These are phyloP conservation scores for Colletotrichum sp. DNA, from an alignment of 2,329 filamentous ascomycete genomes.

Conservation along the genomic window DNA sequence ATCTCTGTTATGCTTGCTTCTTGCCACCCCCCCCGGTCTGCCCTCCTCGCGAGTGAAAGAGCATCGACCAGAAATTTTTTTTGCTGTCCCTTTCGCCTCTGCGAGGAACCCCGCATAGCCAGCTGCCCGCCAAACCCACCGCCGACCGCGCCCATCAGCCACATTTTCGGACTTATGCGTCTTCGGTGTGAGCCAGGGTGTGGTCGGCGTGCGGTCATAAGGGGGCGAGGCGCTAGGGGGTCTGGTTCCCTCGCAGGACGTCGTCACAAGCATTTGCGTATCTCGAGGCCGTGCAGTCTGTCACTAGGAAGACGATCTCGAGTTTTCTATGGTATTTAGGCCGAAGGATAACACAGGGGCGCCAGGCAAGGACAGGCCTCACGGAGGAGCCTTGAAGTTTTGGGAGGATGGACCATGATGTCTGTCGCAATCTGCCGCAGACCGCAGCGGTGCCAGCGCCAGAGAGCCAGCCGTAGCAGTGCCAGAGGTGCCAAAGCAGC, in stretches of 20 bases:
- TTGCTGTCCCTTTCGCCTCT: neutral
- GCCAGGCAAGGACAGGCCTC: slow-evolving; percentile 4
- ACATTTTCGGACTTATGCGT: slow-evolving; percentile 13
- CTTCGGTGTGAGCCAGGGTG: neutral
- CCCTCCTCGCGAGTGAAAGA: neutral
- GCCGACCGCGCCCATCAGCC: neutral
- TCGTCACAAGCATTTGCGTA: neutral
- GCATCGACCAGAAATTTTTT: neutral
- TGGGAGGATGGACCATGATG: slow-evolving; percentile 7
- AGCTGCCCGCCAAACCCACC: neutral
- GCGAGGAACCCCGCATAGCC: slow-evolving; percentile 5
- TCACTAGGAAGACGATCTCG: neutral
- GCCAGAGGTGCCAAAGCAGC: neutral
- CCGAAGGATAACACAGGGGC: neutral
- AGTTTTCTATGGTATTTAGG: neutral
- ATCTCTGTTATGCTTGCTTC: neutral
- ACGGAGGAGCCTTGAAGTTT: slow-evolving; percentile 4
- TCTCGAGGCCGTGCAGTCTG: neutral
- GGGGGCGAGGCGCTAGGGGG: neutral
- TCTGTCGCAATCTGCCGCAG: neutral
- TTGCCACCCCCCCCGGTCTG: slow-evolving; percentile 11
- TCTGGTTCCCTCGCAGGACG: neutral
- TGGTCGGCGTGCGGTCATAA: neutral
- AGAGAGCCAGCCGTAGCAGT: neutral
- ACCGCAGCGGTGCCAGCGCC: neutral